Percentiles rank a stretch among this genome's conserved stretches.
These are phyloP conservation scores for Colletotrichum karsti DNA, from an alignment of 2,329 filamentous ascomycete species.

Conservation along the genomic window DNA sequence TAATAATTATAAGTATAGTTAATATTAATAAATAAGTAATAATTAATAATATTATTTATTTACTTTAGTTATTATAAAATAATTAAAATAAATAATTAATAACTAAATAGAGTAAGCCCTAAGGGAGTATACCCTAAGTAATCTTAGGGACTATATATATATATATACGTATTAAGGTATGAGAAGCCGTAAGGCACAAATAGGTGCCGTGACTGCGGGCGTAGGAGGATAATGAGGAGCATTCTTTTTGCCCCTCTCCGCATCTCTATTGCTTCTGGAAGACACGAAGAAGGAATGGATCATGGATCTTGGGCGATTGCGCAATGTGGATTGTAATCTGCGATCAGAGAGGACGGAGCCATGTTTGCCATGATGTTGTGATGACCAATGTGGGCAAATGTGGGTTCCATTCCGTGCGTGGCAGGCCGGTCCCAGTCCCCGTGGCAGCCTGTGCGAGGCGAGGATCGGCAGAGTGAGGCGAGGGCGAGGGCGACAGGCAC, in stretches of 20 bases:
- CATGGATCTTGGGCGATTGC: constrained; percentile 22
- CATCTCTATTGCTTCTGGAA: constrained; percentile 27
- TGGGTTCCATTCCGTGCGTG: constrained; percentile 16
- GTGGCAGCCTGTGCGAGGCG: constrained; percentile 14
- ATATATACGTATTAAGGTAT: neutral
- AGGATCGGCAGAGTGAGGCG: constrained; percentile 18
- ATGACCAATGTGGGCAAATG: constrained; percentile 5
- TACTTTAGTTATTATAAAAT: too few relatives aligned
- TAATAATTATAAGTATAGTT: too few relatives aligned
- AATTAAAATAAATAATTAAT: too few relatives aligned
- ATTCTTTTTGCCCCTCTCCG: constrained; percentile 5
- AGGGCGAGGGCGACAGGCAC: neutral
- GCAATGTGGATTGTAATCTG: constrained; percentile 23
- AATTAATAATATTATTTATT: too few relatives aligned
- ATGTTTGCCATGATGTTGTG: constrained; percentile 24
- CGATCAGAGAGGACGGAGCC: constrained; percentile 8
- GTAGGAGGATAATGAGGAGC: neutral
- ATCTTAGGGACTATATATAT: too few relatives aligned
- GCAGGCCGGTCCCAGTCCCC: constrained; percentile 17
- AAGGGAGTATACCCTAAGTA: too few relatives aligned
- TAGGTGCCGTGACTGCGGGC: too few relatives aligned
- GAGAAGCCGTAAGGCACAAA: too few relatives aligned
- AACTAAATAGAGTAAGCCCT: too few relatives aligned
- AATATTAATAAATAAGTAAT: too few relatives aligned
- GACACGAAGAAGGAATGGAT: constrained; percentile 20